Evolutionary conservation across 768 basidiomycete species (phyloP).

Genomic region (Tricholoma sp.): DNA sequence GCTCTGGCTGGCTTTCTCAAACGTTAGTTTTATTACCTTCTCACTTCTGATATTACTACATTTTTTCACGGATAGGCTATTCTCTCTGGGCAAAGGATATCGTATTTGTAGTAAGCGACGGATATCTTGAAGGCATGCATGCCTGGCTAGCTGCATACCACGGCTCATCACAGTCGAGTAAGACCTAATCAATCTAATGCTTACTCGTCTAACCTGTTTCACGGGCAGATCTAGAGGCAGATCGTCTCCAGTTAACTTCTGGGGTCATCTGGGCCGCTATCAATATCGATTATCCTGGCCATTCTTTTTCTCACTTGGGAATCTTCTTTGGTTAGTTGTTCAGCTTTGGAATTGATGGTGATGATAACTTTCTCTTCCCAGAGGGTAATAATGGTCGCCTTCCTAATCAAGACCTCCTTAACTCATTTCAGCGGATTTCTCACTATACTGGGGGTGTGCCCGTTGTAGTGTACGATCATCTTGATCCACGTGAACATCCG

Average conservation of each 20-base stretch:
- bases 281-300: conserved; percentile 92
- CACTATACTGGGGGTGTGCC: conserved; percentile 72
- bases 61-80: conserved; percentile 46
- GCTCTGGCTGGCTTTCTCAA: conserved; percentile 81
- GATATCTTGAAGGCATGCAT: conserved; percentile 86
- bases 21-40: conserved; percentile 41
- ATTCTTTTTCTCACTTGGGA: conserved; percentile 96
- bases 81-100: conserved; percentile 96
- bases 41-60: not conserved
- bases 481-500: conserved; percentile 43
- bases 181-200: not conserved
- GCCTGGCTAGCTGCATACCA: conserved; percentile 90
- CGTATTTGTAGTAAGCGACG: conserved; percentile 84
- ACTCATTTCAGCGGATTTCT: conserved; percentile 71
- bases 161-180: conserved; percentile 60
- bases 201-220: not conserved
- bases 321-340: conserved; percentile 75
- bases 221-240: conserved; percentile 55
- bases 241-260: conserved; percentile 58
- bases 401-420: conserved; percentile 93
- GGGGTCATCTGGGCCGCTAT: conserved; percentile 96
- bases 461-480: conserved; percentile 74
- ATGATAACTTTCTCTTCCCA: conserved; percentile 25
- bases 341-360: not conserved
- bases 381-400: conserved; percentile 94